These are phyloP conservation scores for Colletotrichum viniferum DNA, from an alignment of 2,329 filamentous ascomycete species.

Conservation along the genomic window DNA sequence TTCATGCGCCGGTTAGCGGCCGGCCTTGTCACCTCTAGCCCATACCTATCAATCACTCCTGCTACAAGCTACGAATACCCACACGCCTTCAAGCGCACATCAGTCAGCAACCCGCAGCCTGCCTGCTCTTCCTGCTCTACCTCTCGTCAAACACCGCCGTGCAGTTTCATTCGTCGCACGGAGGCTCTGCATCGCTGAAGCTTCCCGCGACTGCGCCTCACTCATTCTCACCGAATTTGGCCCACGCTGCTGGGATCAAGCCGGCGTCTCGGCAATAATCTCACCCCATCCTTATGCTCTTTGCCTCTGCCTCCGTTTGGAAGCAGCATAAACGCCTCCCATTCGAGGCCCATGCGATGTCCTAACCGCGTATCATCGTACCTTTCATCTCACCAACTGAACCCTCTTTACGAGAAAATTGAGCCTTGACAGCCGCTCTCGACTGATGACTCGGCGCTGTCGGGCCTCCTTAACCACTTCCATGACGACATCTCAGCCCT, in stretches of 20 bases:
- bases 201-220: conserved; percentile 18
- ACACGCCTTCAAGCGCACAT: background rate
- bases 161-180: background rate
- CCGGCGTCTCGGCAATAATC: background rate
- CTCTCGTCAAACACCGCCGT: background rate
- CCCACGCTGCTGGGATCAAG: background rate
- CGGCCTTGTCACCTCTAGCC: background rate
- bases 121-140: background rate
- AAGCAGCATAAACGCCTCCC: conserved; percentile 13
- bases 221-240: background rate
- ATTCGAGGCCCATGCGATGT: conserved; percentile 11
- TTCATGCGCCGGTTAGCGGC: background rate
- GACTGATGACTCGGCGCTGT: background rate
- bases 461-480: background rate
- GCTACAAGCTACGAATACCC: background rate
- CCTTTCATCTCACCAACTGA: background rate
- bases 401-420: background rate
- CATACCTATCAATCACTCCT: background rate
- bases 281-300: background rate
- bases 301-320: background rate
- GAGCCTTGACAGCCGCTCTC: background rate
- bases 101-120: background rate
- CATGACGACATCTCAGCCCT: conserved; percentile 12
- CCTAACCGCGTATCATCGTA: conserved; percentile 2
- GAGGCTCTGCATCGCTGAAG: conserved; percentile 13